These are phyloP conservation scores for Volvariella volvacea DNA, from an alignment of 1,284 basidiomycete species.

Conservation along the genomic window DNA sequence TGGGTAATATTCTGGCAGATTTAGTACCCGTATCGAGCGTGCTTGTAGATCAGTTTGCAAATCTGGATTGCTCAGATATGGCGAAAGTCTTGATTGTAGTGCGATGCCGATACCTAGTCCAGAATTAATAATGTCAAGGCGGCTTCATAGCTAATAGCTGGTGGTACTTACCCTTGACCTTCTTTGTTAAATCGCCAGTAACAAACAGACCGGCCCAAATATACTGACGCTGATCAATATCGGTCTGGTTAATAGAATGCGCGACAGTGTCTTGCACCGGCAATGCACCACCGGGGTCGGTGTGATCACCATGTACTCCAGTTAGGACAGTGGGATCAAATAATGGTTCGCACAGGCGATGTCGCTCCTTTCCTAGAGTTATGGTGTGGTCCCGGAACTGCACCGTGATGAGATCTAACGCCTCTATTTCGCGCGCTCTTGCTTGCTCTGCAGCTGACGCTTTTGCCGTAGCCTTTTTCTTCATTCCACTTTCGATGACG, in stretches of 20 bases:
- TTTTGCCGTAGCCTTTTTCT: conserved; percentile 69
- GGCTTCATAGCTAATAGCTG: neutral
- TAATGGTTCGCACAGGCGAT: conserved; percentile 87
- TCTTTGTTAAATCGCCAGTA: conserved; percentile 72
- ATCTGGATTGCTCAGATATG: conserved; percentile 67
- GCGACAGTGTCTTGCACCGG: conserved; percentile 63
- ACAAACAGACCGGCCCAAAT: conserved; percentile 82
- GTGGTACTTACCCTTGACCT: conserved; percentile 62
- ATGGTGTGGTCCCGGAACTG: conserved; percentile 68
- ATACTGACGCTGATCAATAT: conserved; percentile 60
- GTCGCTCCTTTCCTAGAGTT: conserved; percentile 80
- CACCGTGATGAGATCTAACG: conserved; percentile 71
- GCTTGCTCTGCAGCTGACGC: conserved; percentile 76
- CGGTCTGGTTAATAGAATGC: conserved; percentile 48
- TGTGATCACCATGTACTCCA: conserved; percentile 19
- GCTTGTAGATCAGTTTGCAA: conserved; percentile 68
- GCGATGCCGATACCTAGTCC: conserved; percentile 58
- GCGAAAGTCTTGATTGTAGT: conserved; percentile 67
- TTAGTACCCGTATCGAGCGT: conserved; percentile 56
- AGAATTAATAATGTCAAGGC: conserved; percentile 6
- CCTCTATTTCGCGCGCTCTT: conserved; percentile 73
- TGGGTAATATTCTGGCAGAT: conserved; percentile 89
- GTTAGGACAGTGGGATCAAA: conserved; percentile 64
- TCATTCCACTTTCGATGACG: conserved; percentile 74
- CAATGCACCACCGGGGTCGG: conserved; percentile 18